Evolutionary conservation across 441 rosid species (phyloP).

Genomic region (Jatropha podagrica): DNA sequence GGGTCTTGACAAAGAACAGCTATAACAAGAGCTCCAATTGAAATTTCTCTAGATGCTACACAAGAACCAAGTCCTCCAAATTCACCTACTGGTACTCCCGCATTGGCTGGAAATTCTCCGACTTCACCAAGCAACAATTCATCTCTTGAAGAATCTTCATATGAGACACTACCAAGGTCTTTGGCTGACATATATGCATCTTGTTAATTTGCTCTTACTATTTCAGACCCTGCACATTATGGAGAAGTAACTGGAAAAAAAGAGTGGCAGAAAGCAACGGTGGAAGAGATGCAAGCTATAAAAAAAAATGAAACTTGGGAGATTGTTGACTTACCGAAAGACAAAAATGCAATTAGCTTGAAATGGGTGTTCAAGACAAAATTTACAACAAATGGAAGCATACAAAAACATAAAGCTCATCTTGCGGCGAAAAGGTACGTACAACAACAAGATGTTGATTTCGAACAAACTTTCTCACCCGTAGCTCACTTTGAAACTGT

Average conservation of each 20-base stretch:
- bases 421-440: no score
- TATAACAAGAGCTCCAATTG: no score
- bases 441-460: no score
- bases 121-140: not conserved
- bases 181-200: constrained; percentile 1
- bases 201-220: constrained; percentile 7
- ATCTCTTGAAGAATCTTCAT: not conserved
- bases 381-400: no score
- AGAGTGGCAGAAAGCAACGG: not conserved
- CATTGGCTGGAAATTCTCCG: not conserved
- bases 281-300: not conserved
- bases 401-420: no score
- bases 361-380: no score
- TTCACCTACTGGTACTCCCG: no score
- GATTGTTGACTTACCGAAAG: not conserved
- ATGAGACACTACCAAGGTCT: constrained; percentile 14
- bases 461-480: no score
- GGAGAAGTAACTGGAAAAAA: constrained; percentile 1
- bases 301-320: not conserved
- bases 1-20: not conserved
- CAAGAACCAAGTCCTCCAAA: no score
- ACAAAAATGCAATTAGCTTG: no score
- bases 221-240: constrained; percentile 2
- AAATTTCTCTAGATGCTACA: no score
- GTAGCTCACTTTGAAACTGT: no score